These are phyloP conservation scores for Rubia occidens DNA, from an alignment of 305 asterid species.

Conservation along the genomic window DNA sequence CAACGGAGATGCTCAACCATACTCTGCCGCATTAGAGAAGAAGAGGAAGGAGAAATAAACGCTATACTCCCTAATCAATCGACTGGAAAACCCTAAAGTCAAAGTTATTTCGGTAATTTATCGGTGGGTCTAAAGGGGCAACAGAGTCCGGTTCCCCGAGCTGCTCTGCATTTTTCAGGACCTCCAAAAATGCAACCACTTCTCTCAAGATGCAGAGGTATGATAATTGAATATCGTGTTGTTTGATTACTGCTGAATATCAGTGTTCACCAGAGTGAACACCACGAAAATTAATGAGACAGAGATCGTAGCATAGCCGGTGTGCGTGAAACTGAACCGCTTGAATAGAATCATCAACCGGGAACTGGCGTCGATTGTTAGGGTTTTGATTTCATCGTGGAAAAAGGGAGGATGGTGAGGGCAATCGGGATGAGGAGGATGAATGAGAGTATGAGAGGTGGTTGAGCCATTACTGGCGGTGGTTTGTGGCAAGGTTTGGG, in stretches of 20 bases:
- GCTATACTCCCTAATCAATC: constrained; percentile 60
- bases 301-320: constrained; percentile 42
- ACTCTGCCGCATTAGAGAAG: constrained; percentile 10
- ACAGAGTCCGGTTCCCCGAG: background rate
- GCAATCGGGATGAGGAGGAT: constrained; percentile 23
- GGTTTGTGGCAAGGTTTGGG: background rate
- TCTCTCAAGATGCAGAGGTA: constrained; percentile 2
- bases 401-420: constrained; percentile 30
- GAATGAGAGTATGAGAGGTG: constrained; percentile 12
- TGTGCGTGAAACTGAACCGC: constrained; percentile 85
- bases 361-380: constrained; percentile 49
- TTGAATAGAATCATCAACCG: constrained; percentile 86
- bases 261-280: constrained; percentile 36
- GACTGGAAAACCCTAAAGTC: constrained; percentile 52
- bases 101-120: background rate
- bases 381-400: constrained; percentile 64
- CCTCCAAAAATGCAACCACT: constrained; percentile 5
- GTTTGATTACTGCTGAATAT: constrained; percentile 6
- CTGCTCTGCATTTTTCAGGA: constrained; percentile 4
- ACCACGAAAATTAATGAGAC: constrained; percentile 45
- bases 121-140: constrained; percentile 5
- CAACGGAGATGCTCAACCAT: background rate
- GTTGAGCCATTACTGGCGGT: constrained; percentile 42
- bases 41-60: constrained; percentile 16
- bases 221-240: background rate